phyloP scores from a whole-genome alignment of 2,329 filamentous ascomycete species.

The Monilinia vaccinii-corymbosi region DNA sequence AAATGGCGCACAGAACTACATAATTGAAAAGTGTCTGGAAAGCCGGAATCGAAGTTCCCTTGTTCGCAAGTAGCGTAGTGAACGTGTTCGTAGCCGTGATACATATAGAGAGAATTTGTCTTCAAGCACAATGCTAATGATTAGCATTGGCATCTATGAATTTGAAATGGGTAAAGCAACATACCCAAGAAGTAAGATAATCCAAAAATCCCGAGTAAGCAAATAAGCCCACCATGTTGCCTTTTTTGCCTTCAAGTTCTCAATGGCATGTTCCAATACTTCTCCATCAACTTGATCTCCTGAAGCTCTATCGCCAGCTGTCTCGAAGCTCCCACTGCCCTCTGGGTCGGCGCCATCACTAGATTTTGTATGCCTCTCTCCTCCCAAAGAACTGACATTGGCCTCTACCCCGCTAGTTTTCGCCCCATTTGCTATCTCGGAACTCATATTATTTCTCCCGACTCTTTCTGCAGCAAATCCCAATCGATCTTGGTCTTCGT shows the following conservation, averaged over 20 bases:
- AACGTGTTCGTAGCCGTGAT: constrained; percentile 93
- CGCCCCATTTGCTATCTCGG: background rate
- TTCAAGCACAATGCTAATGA: constrained; percentile 20
- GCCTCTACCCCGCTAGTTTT: constrained; percentile 19
- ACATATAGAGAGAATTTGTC: constrained; percentile 76
- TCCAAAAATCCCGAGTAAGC: constrained; percentile 78
- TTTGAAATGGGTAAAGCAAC: constrained; percentile 22
- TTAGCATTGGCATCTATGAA: background rate
- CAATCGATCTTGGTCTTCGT: constrained; percentile 4
- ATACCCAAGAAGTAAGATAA: constrained; percentile 66
- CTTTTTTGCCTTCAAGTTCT: constrained; percentile 44
- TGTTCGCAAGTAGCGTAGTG: constrained; percentile 58
- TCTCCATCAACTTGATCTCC: constrained; percentile 17
- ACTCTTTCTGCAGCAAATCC: constrained; percentile 10
- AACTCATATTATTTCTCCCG: constrained; percentile 5
- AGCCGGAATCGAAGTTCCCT: constrained; percentile 75
- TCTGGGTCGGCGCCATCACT: constrained; percentile 19
- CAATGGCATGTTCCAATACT: constrained; percentile 36
- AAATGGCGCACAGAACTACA: constrained; percentile 71
- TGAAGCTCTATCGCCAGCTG: constrained; percentile 6
- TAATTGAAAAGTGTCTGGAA: constrained; percentile 98
- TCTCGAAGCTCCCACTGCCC: constrained; percentile 12
- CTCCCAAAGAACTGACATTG: constrained; percentile 6
- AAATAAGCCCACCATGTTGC: constrained; percentile 65
- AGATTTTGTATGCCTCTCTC: constrained; percentile 17